phyloP scores from a whole-genome alignment of 352 stramenopile species.

The Phytophthora hibernalis region DNA sequence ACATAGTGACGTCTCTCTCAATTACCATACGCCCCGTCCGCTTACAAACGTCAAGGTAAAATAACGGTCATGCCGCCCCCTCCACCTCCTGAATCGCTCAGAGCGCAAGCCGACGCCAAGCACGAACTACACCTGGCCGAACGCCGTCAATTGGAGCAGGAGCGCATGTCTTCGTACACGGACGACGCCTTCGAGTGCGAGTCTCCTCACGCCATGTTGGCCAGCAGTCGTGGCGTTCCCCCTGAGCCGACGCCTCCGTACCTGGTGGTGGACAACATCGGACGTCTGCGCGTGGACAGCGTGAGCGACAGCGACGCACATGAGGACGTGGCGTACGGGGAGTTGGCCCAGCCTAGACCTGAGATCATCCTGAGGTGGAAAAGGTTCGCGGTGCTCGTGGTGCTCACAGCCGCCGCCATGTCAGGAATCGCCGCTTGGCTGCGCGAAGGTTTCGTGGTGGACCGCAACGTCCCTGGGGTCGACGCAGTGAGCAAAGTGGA shows the following conservation, averaged over 20 bases:
- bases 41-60: slow-evolving; percentile 27
- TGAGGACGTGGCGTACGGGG: slow-evolving; percentile 36
- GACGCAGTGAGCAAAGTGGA: slow-evolving; percentile 44
- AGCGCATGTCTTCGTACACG: slow-evolving; percentile 51
- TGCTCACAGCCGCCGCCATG: slow-evolving; percentile 51
- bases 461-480: slow-evolving; percentile 18
- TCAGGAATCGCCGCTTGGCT: slow-evolving; percentile 47
- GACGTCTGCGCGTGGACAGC: slow-evolving; percentile 34
- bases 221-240: slow-evolving; percentile 21
- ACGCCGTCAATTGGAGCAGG: slow-evolving; percentile 36
- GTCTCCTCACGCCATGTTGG: slow-evolving; percentile 49
- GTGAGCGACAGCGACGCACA: slow-evolving; percentile 29
- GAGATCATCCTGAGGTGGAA: slow-evolving; percentile 74
- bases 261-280: slow-evolving; percentile 36
- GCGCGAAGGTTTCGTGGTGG: slow-evolving; percentile 47
- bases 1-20: background rate
- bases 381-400: slow-evolving; percentile 56
- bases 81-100: slow-evolving; percentile 15
- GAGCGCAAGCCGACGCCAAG: slow-evolving; percentile 30
- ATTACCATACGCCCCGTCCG: slow-evolving; percentile 8
- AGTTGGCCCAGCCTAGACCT: slow-evolving; percentile 49
- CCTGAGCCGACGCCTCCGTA: slow-evolving; percentile 19
- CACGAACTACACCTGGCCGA: slow-evolving; percentile 30
- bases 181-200: slow-evolving; percentile 58
- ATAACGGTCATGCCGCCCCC: slow-evolving; percentile 17